A percentile compares a stretch with the other conserved stretches of the same genome.
phyloP scores from a whole-genome alignment of 441 rosid species.

The Erysimum cheiri region DNA sequence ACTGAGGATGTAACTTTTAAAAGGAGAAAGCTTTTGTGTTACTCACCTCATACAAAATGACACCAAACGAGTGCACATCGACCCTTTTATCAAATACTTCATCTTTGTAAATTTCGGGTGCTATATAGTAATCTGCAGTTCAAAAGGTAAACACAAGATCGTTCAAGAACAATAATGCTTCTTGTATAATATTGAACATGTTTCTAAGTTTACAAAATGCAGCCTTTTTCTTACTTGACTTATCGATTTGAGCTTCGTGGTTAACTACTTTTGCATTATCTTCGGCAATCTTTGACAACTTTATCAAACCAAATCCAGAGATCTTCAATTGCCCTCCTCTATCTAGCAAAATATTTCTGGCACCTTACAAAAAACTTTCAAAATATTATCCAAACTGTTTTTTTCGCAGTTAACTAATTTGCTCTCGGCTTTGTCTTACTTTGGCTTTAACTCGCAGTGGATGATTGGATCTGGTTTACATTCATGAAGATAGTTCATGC shows the following conservation, averaged over 20 bases:
- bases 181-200: background rate
- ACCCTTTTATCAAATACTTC: conserved; percentile 74
- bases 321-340: conserved; percentile 85
- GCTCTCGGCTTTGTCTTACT: conserved; percentile 64
- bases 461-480: conserved; percentile 92
- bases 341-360: conserved; percentile 99
- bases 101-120: conserved; percentile 81
- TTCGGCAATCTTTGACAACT: conserved; percentile 60
- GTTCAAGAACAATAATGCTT: conserved; percentile 18
- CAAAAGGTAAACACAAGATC: conserved; percentile 20
- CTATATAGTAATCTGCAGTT: conserved; percentile 69
- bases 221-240: conserved; percentile 58
- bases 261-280: conserved; percentile 60
- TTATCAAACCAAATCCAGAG: conserved; percentile 87
- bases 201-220: background rate
- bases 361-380: conserved; percentile 91
- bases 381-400: conserved; percentile 51
- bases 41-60: conserved; percentile 88
- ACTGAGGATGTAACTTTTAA: background rate
- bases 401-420: conserved; percentile 6
- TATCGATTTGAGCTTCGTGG: conserved; percentile 55
- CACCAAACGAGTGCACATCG: conserved; percentile 82
- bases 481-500: conserved; percentile 92
- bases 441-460: conserved; percentile 88
- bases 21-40: conserved; percentile 23